phyloP scores from a whole-genome alignment of 305 asterid species.

The Striga hermonthica region DNA sequence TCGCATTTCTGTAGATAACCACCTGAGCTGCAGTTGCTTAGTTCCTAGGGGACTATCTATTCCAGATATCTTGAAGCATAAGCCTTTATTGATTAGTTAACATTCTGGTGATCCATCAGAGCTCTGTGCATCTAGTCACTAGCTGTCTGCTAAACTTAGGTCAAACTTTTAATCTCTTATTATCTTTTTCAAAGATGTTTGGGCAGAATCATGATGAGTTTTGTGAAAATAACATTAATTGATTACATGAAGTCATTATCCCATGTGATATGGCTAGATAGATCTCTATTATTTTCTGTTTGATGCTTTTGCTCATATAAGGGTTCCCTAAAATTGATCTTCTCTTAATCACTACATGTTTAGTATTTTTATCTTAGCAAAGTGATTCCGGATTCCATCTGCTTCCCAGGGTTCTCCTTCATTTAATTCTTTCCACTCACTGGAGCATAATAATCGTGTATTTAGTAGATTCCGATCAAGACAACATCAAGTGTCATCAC shows the following conservation, averaged over 20 bases:
- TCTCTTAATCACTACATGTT: slow-evolving; percentile 14
- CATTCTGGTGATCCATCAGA: background rate
- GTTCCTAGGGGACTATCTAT: slow-evolving; percentile 2
- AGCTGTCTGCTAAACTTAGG: slow-evolving; percentile 3
- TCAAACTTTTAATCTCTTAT: slow-evolving; percentile 21
- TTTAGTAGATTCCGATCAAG: slow-evolving; percentile 84
- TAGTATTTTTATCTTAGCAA: slow-evolving; percentile 22
- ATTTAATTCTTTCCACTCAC: slow-evolving; percentile 43
- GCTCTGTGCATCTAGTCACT: no score
- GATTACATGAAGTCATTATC: slow-evolving; percentile 9
- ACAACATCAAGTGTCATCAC: slow-evolving; percentile 54
- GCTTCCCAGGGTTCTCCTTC: slow-evolving; percentile 73
- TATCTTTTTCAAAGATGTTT: slow-evolving; percentile 16
- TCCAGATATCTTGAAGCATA: slow-evolving; percentile 22
- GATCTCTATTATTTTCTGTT: slow-evolving; percentile 9
- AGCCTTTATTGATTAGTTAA: slow-evolving; percentile 6
- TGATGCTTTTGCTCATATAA: background rate
- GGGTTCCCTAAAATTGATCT: background rate
- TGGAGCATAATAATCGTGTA: slow-evolving; percentile 69
- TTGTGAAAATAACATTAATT: slow-evolving; percentile 11
- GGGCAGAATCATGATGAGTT: slow-evolving; percentile 22
- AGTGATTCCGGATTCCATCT: slow-evolving; percentile 28
- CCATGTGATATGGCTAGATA: slow-evolving; percentile 20
- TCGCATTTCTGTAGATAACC: slow-evolving; percentile 3
- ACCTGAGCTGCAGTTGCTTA: slow-evolving; percentile 1